A percentile compares a stretch with the other conserved stretches of the same genome.
Evolutionary conservation across 805 yeast genomes (phyloP).

Genomic region (Zygosaccharomyces gambellarensis): DNA sequence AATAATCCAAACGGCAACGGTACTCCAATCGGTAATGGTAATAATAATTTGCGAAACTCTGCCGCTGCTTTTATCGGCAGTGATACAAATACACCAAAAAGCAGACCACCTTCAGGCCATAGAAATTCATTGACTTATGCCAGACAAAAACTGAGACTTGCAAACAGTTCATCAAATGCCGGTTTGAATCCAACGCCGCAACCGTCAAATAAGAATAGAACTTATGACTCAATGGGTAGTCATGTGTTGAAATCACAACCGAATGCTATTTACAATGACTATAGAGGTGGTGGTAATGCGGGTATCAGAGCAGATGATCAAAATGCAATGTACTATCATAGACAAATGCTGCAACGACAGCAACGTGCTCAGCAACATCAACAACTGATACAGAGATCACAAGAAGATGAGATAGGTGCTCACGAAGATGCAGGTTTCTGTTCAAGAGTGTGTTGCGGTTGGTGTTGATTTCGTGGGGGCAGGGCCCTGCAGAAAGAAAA

Average conservation of each 20-base stretch:
- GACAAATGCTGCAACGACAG: constrained; percentile 12
- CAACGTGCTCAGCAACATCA: constrained; percentile 6
- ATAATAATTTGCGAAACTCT: neutral
- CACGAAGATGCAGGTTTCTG: constrained; percentile 15
- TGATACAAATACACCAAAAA: constrained; percentile 3
- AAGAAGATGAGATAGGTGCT: constrained; percentile 6
- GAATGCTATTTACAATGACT: constrained; percentile 7
- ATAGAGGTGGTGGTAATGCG: constrained; percentile 5
- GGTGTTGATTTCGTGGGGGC: constrained; percentile 12
- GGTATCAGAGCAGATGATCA: constrained; percentile 7
- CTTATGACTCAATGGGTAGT: constrained; percentile 30
- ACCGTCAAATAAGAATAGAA: constrained; percentile 11
- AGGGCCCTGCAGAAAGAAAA: constrained; percentile 1
- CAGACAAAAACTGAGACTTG: constrained; percentile 12
- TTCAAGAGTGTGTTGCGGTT: constrained; percentile 22
- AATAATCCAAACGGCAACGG: constrained; percentile 16
- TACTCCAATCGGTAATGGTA: constrained; percentile 12
- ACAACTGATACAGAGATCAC: constrained; percentile 11
- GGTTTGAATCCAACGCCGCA: constrained; percentile 8
- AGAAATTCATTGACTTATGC: constrained; percentile 12
- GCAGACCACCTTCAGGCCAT: constrained; percentile 11
- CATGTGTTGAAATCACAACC: constrained; percentile 10
- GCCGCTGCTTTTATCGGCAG: neutral
- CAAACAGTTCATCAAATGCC: constrained; percentile 5
- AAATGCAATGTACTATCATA: constrained; percentile 9